Base-by-base conservation (phyloP, 306 rosid genomes). In the Aeschynomene evenia region DNA sequence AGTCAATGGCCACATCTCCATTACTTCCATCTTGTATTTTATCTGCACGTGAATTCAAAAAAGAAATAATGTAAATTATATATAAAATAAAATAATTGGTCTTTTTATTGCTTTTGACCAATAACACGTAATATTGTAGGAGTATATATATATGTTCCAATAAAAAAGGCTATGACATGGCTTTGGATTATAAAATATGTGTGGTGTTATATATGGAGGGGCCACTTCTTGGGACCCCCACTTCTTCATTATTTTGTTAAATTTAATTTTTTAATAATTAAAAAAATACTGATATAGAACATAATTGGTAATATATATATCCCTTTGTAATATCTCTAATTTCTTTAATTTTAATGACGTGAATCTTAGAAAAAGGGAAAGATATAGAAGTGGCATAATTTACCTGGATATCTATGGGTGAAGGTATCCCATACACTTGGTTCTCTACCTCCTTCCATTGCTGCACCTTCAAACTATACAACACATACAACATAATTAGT, bases 361-460 rank as follows among this genome's bases (percentile, higher is more conserved):
- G n/a, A n/a, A n/a, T n/a, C n/a, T n/a, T n/a, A n/a, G n/a, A 45
- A 15, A 45, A 7, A 15, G 2, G 11, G 29, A 6, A 26, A 60
- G 0, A 39, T 14, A 37, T 37, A 21, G 21, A 8, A 0, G 1
- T 4, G 1, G 5, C 21, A 14, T 23, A 24, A n/a, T 3, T 10
- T 45, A 74, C 79, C 74, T 52, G 89, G 76, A 40, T 68, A 36
- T 46, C 69, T 39, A 43, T 85, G 95, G 3, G 86, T 69, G 79
- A 62, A 88, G 13, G 80, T 58, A 75, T 88, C 95, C 91, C 91
- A 88, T 28, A 85, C 60, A 63, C 84, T 81, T 23, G 87, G 84
- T 29, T 81, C 85, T 69, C 74, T 80, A 0, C 95, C 91, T 39
- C 71, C 86, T 40, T 81, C 78, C 2, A 2, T 68, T 33, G 82